Evolutionary conservation across 2,329 filamentous ascomycete species (phyloP).

Genomic region (Calycina herbarum): DNA sequence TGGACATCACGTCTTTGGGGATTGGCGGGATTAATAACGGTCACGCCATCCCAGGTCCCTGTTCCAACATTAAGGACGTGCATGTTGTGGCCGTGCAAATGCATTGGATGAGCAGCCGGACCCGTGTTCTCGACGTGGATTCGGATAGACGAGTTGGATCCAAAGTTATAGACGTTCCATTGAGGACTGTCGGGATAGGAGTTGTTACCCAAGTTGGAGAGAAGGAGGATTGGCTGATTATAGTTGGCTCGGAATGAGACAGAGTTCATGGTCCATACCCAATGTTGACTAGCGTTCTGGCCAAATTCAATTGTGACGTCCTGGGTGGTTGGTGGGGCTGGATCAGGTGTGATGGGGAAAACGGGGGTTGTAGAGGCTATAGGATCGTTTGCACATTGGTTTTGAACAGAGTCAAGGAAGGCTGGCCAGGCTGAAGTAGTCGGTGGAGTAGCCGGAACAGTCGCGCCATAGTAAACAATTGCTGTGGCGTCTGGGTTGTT

Average conservation of each 20-base stretch:
- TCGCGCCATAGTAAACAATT: constrained; percentile 63
- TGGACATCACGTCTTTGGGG: constrained; percentile 54
- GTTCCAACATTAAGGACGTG: constrained; percentile 58
- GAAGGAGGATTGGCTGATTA: constrained; percentile 12
- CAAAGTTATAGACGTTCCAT: constrained; percentile 14
- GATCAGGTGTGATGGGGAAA: constrained; percentile 26
- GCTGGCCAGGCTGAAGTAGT: constrained; percentile 25
- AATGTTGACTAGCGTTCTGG: constrained; percentile 46
- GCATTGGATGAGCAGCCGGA: constrained; percentile 61
- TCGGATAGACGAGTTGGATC: constrained; percentile 14
- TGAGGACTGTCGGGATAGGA: constrained; percentile 7
- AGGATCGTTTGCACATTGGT: constrained; percentile 24
- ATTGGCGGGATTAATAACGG: constrained; percentile 45
- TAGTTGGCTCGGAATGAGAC: constrained; percentile 11
- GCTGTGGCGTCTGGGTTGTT: constrained; percentile 54
- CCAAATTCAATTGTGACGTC: constrained; percentile 42
- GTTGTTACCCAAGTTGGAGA: constrained; percentile 8
- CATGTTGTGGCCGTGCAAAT: constrained; percentile 69
- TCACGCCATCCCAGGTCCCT: constrained; percentile 29
- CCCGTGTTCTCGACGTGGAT: constrained; percentile 53
- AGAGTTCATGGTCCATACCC: constrained; percentile 12
- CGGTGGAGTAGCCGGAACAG: constrained; percentile 6
- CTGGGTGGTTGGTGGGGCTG: constrained; percentile 24
- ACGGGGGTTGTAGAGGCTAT: constrained; percentile 26
- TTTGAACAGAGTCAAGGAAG: constrained; percentile 15